These are phyloP conservation scores for Epichloe typhina DNA, from an alignment of 2,329 filamentous ascomycete species.

Conservation along the genomic window DNA sequence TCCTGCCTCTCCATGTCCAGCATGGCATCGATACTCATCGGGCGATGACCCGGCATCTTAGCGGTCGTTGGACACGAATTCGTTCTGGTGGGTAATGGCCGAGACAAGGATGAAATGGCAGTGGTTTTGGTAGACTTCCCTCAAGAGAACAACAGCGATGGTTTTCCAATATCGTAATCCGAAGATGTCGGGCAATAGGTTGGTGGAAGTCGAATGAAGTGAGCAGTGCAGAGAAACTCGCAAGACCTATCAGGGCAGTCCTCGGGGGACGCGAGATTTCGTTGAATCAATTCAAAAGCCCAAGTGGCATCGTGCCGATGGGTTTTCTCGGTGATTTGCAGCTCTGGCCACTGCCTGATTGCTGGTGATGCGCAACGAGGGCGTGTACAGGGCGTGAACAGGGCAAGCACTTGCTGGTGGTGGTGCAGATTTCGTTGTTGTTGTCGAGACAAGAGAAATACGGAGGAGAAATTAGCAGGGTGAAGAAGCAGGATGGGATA, in stretches of 20 bases:
- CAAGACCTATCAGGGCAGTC: neutral
- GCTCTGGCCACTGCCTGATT: neutral
- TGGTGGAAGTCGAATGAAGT: neutral
- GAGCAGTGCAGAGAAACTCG: neutral
- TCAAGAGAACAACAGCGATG: no score
- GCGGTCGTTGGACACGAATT: neutral
- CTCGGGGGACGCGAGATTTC: constrained; percentile 2
- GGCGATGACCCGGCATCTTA: constrained; percentile 24
- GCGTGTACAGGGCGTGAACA: neutral
- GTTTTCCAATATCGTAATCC: no score
- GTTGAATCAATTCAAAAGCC: neutral
- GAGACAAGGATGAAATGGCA: neutral
- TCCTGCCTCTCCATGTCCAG: constrained; percentile 67
- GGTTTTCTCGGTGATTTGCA: neutral
- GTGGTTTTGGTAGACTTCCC: neutral
- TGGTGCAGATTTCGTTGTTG: neutral
- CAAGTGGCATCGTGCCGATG: constrained; percentile 4
- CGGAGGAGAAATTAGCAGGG: neutral
- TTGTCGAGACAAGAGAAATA: neutral
- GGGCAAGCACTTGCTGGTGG: no score
- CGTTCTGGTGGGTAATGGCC: neutral
- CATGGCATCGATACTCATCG: constrained; percentile 64
- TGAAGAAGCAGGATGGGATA: neutral
- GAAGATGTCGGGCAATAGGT: no score
- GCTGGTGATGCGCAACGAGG: neutral